phyloP scores from a whole-genome alignment of 73 alveolate genomes.

The Effrenium voratum region DNA sequence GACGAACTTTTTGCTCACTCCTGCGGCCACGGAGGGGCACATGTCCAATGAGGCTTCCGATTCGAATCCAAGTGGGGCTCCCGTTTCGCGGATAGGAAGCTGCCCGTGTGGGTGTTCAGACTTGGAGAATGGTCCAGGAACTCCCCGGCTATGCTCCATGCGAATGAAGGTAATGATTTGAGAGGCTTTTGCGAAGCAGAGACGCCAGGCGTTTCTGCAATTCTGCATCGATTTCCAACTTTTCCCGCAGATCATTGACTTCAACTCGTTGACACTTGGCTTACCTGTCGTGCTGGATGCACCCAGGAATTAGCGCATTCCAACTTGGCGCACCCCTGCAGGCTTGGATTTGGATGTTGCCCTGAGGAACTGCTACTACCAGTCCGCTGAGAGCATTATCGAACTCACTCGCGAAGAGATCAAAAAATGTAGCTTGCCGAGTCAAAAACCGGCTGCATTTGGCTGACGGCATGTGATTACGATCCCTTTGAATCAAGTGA shows the following conservation, averaged over 20 bases:
- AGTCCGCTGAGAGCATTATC: constrained; percentile 89
- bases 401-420: constrained; percentile 80
- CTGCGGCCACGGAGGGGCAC: constrained; percentile 68
- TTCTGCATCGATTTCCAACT: constrained; percentile 89
- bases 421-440: constrained; percentile 37
- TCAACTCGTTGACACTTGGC: constrained; percentile 43
- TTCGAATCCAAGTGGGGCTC: too few relatives aligned
- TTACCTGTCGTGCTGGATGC: background rate
- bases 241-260: constrained; percentile 87
- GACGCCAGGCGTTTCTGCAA: constrained; percentile 90
- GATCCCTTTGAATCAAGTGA: background rate
- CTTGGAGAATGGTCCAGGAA: background rate
- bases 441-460: background rate
- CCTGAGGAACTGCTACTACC: constrained; percentile 81
- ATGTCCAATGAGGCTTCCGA: constrained; percentile 71
- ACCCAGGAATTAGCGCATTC: background rate
- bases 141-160: too few relatives aligned
- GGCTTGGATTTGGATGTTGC: background rate
- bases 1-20: constrained; percentile 46
- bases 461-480: background rate
- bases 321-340: background rate
- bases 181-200: too few relatives aligned
- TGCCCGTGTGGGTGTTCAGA: background rate
- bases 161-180: too few relatives aligned
- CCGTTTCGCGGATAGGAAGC: background rate